A percentile compares a stretch with the other conserved stretches of the same genome.
These are phyloP conservation scores for Plantago ovata DNA, from an alignment of 257 asterid genomes.

Conservation along the genomic window DNA sequence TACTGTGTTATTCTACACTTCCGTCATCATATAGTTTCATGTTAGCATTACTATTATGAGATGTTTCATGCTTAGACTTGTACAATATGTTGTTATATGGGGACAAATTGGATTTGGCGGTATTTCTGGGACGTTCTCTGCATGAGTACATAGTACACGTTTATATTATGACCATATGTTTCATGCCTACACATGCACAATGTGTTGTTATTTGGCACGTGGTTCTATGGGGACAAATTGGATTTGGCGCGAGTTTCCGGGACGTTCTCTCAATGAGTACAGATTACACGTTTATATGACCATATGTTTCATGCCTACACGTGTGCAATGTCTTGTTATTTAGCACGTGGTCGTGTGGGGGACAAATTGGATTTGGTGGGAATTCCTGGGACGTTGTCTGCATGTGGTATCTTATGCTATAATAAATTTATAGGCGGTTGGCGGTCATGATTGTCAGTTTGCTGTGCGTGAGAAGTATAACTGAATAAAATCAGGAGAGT, in stretches of 20 bases:
- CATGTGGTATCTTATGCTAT: not conserved
- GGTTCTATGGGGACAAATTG: not conserved
- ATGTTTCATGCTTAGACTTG: not conserved
- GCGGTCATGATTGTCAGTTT: slow-evolving; percentile 4
- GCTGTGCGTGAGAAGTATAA: not conserved
- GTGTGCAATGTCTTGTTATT: not conserved
- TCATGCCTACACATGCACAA: slow-evolving; percentile 1
- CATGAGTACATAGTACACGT: not conserved
- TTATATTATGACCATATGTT: not conserved
- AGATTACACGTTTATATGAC: not conserved
- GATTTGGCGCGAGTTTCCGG: not conserved
- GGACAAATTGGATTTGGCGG: not conserved
- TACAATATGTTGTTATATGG: not conserved
- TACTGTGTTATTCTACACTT: not conserved
- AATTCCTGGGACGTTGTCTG: slow-evolving; percentile 1
- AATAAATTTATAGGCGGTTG: not conserved
- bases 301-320: not conserved
- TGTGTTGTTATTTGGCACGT: not conserved
- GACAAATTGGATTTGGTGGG: not conserved
- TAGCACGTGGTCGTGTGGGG: not conserved
- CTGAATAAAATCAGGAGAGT: not conserved
- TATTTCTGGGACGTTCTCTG: too few species aligned
- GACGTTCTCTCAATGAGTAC: too few species aligned
- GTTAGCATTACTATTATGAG: not conserved
- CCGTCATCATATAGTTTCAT: not conserved